Evolutionary conservation across 768 basidiomycete genomes (phyloP), one percentile per base, ranked within the genome.

Genomic region (Daedaleopsis nitida): DNA sequence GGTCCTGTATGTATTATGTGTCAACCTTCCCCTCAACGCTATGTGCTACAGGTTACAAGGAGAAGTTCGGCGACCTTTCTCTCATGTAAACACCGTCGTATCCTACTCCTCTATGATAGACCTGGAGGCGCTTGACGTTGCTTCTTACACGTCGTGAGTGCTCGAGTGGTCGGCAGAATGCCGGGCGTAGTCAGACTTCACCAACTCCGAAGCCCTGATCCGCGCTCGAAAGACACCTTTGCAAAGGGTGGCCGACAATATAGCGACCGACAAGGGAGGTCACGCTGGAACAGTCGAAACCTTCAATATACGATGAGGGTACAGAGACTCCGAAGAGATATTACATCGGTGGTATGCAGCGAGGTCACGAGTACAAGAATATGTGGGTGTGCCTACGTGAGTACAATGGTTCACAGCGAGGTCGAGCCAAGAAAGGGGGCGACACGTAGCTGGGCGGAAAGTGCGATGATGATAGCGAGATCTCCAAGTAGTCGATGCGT

Each of bases 41-140:
- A 14, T 39, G 39, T 45, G 54, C 43, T 54, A 37, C 68, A 91
- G 89, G 91, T 39, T 92, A 92, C 86, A 88, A 92, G 83, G 94
- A 96, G 85, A 96, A 96, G 81, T 96, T 95, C 75, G 94, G 94
- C 72, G 93, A 96, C 75, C 86, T 96, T 76, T 89, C 92, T 63
- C 81, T 96, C 73, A 86, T 95, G 87, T 96, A 91, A 81, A 75
- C 50, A 43, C 47, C 54, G 52, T 57, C 61, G 55, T 59, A 27
- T 9, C 44, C 32, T 9, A 24, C 49, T 42, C 23, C 21, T 21
- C 34, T 56, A 59, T 43, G 59, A 65, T 68, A 68, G 67, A 68
- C 23, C 24, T 32, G 44, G 52, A 57, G 63, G 58, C 57, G 43
- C 58, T 59, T 63, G 57, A 63, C 52, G 62, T 59, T 42, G 16